These are phyloP conservation scores for Aphanomyces stellatus DNA, from an alignment of 352 stramenopile species.

Conservation along the genomic window DNA sequence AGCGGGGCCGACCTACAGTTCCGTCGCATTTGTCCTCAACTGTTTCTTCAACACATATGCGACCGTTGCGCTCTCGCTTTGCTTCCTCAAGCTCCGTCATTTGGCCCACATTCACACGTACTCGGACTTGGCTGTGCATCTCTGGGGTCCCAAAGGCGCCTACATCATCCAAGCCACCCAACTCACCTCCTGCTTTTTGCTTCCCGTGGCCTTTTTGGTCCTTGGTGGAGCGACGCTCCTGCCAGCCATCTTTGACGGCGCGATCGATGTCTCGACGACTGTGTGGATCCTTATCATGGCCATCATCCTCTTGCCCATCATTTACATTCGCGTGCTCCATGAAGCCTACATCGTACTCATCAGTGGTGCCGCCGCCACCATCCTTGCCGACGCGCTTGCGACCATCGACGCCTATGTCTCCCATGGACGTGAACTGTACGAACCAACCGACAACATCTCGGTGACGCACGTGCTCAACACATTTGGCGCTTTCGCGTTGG, in stretches of 20 bases:
- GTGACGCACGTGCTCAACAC: slow-evolving; percentile 37
- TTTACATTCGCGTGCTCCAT: slow-evolving; percentile 54
- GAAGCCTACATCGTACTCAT: slow-evolving; percentile 37
- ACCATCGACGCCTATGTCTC: slow-evolving; percentile 34
- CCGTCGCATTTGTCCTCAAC: slow-evolving; percentile 12
- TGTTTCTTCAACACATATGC: slow-evolving; percentile 21
- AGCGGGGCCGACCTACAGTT: slow-evolving; percentile 3
- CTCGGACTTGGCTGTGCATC: slow-evolving; percentile 2
- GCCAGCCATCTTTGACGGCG: slow-evolving; percentile 41
- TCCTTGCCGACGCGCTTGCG: slow-evolving; percentile 36
- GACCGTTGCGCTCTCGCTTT: slow-evolving; percentile 12
- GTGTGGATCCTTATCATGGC: slow-evolving; percentile 61
- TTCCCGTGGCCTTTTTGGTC: slow-evolving; percentile 63
- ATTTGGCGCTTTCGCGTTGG: slow-evolving; percentile 65
- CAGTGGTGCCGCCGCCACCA: slow-evolving; percentile 36
- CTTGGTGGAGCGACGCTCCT: slow-evolving; percentile 49
- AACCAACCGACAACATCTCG: slow-evolving; percentile 41
- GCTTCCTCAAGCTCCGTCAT: slow-evolving; percentile 9
- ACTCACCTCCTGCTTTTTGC: slow-evolving; percentile 39
- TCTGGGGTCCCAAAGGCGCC: slow-evolving; percentile 9
- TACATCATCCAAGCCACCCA: slow-evolving; percentile 12
- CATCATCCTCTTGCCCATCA: slow-evolving; percentile 41
- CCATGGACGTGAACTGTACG: slow-evolving; percentile 27
- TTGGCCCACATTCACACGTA: slow-evolving; percentile 11
- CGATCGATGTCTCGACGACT: slow-evolving; percentile 26